Conservation (phyloP, 495 filamentous ascomycete genomes). For the Penicillium nucicola region DNA sequence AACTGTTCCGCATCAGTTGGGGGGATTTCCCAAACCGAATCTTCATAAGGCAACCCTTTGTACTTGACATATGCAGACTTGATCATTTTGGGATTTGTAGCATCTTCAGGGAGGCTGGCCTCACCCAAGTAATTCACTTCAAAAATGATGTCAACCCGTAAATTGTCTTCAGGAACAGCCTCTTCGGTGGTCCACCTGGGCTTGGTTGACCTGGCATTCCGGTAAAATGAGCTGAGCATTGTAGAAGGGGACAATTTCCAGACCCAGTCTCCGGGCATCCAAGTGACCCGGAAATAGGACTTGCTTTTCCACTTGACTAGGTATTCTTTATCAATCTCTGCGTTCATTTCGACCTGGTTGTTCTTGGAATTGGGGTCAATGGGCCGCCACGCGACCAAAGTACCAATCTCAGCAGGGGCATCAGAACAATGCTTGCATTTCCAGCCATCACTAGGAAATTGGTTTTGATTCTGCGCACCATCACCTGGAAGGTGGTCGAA, state of each 20-base stretch:
- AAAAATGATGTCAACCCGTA: constrained; percentile 85
- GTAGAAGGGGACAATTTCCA: constrained; percentile 61
- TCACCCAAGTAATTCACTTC: constrained; percentile 62
- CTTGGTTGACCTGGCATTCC: constrained; percentile 56
- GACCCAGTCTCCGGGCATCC: constrained; percentile 89
- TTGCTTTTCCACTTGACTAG: constrained; percentile 80
- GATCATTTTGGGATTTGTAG: constrained; percentile 45
- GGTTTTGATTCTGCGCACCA: constrained; percentile 30
- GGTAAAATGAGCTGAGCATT: constrained; percentile 75
- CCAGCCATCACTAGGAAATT: constrained; percentile 66
- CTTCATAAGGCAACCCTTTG: constrained; percentile 92
- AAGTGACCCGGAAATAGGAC: constrained; percentile 75
- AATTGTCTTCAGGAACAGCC: constrained; percentile 78
- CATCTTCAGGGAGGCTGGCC: constrained; percentile 18
- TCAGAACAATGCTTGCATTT: constrained; percentile 69
- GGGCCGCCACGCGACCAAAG: constrained; percentile 91
- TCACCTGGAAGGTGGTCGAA: constrained; percentile 63
- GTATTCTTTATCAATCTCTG: constrained; percentile 80
- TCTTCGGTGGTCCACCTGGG: constrained; percentile 71
- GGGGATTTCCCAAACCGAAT: constrained; percentile 83
- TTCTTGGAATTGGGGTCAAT: constrained; percentile 46
- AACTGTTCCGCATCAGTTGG: constrained; percentile 70
- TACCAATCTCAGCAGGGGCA: constrained; percentile 54
- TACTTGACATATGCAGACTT: constrained; percentile 76
- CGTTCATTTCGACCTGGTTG: constrained; percentile 47